phyloP scores from a whole-genome alignment of 2,329 filamentous ascomycete species.

The Colletotrichum sp. region DNA sequence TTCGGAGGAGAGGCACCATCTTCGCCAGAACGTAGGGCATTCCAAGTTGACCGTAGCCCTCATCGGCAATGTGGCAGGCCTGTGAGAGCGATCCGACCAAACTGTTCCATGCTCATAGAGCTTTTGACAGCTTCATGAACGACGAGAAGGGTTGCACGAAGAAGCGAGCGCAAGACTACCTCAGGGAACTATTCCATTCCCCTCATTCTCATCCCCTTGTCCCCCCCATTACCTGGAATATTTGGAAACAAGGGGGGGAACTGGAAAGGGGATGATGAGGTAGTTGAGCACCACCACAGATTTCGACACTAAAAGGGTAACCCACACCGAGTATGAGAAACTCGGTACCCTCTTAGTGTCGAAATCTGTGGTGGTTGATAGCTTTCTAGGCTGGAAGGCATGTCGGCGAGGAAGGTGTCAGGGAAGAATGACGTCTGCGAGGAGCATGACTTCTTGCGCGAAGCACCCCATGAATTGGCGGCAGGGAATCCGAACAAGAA shows the following conservation, averaged over 20 bases:
- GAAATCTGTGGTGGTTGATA: not conserved
- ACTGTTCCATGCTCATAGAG: not conserved
- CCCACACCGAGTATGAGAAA: not conserved
- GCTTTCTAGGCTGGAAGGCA: not conserved
- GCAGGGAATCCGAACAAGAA: not conserved
- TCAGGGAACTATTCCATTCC: not conserved
- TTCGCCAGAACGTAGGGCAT: not conserved
- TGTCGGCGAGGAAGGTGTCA: not conserved
- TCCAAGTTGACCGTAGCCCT: not conserved
- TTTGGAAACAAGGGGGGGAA: not conserved
- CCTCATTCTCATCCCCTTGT: not conserved
- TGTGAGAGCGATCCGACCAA: not conserved
- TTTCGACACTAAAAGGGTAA: no score
- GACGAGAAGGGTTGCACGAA: not conserved
- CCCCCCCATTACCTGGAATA: not conserved
- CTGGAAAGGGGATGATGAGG: not conserved
- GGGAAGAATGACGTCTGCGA: rapidly evolving
- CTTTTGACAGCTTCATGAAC: not conserved
- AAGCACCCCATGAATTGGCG: not conserved
- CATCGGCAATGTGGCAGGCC: rapidly evolving
- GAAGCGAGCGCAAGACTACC: not conserved
- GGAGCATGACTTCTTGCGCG: not conserved
- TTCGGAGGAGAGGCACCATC: not conserved
- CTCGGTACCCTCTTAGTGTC: not conserved
- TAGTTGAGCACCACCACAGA: not conserved